These are phyloP conservation scores for Naganishia sp. DNA, from an alignment of 1,284 basidiomycete species.

Conservation along the genomic window DNA sequence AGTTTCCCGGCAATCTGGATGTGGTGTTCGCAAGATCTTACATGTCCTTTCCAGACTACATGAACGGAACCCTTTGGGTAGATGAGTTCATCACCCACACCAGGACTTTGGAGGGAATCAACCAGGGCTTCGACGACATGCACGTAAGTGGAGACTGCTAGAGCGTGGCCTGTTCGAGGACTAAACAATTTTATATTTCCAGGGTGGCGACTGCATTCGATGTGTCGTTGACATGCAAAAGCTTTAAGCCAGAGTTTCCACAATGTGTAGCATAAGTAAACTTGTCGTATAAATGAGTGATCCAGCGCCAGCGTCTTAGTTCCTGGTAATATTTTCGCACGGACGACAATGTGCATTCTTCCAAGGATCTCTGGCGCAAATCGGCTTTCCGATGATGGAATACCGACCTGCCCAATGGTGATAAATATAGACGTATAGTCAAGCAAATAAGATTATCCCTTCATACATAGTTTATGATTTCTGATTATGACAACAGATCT, in stretches of 20 bases:
- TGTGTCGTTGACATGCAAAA: constrained; percentile 64
- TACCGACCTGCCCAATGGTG: not conserved
- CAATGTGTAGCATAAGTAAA: not conserved
- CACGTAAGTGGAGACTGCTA: constrained; percentile 64
- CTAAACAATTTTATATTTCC: constrained; percentile 15
- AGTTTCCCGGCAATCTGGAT: constrained; percentile 22
- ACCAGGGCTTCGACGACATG: constrained; percentile 91
- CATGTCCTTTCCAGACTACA: constrained; percentile 44
- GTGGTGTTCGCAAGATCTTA: constrained; percentile 49
- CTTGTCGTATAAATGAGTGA: no score
- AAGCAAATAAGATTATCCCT: not conserved
- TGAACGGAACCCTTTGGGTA: constrained; percentile 58
- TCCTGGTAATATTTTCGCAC: no score
- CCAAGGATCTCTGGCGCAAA: not conserved
- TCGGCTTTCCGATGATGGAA: not conserved
- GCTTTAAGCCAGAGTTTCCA: constrained; percentile 5
- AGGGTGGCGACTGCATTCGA: constrained; percentile 87
- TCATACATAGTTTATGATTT: constrained; percentile 4
- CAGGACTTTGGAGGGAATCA: constrained; percentile 74
- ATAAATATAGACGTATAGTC: not conserved
- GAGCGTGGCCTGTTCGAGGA: not conserved
- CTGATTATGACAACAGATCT: constrained; percentile 4
- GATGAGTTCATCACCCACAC: constrained; percentile 88
- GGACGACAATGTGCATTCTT: no score
- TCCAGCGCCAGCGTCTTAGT: no score